Base-by-base conservation (phyloP, 257 asterid species). In the Rubia yunnanensis region DNA sequence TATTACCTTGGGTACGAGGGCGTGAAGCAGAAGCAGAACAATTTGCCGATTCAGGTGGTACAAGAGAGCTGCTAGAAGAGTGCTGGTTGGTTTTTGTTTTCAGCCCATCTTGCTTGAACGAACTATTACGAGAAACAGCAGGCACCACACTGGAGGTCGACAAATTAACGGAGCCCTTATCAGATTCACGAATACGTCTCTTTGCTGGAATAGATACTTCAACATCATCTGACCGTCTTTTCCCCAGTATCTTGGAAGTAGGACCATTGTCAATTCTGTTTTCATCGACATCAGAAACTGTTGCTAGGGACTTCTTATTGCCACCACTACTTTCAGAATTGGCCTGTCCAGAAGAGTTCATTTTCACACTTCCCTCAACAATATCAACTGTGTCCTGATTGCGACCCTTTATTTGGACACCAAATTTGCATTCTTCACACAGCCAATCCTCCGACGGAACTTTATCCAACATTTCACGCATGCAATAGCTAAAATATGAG, bases 401-500 rank as follows among this genome's bases (percentile, higher is more conserved):
- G 62, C 46, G 76, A 68, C 73, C 75, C 61, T 65, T 80, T 35
- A 58, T 83, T 77, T 32, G 81, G 76, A 77, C 89, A 28, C 72
- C 67, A n/a, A 63, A 69, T 71, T 78, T 78, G 82, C 98, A 91
- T 78, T 88, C 96, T 80, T 88, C 98, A 78, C 98, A 91, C 74
- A 86, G 72, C 96, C 96, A 91, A 63, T 88, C 88, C 55, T 92
- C 94, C 77, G 78, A 88, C 24, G 98, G 96, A 74, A 86, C 85
- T 78, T 85, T 80, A 32, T 68, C 77, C 82, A 77, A 54, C 95
- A 76, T 91, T 77, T 83, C 82, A 30, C 86, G 83, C 98, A 91
- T 91, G 83, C 98, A 91, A 74, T 91, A 91, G 15, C 98, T 91
- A 87, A 78, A 73, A 80, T 14, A 74, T 63, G 48, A 80, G 46